These are phyloP conservation scores for Xylariaceae sp. DNA, from an alignment of 2,329 filamentous ascomycete species.

Conservation along the genomic window DNA sequence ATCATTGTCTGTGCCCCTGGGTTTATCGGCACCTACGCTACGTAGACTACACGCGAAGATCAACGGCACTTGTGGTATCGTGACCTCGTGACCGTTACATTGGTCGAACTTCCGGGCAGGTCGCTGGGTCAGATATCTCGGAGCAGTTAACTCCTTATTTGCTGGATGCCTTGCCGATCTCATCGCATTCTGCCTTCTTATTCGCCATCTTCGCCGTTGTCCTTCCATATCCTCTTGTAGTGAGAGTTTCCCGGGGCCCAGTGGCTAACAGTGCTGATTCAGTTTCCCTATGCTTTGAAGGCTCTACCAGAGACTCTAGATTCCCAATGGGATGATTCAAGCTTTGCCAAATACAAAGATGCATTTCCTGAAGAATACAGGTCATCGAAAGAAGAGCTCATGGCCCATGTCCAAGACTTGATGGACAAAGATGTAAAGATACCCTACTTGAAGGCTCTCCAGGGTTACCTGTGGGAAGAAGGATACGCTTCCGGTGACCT, in stretches of 20 bases:
- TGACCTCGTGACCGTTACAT: constrained; percentile 15
- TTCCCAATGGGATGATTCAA: constrained; percentile 61
- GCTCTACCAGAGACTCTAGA: constrained; percentile 61
- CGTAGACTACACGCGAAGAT: constrained; percentile 19
- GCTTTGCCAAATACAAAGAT: constrained; percentile 64
- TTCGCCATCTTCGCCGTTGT: constrained; percentile 7
- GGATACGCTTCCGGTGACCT: constrained; percentile 69
- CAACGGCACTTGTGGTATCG: constrained; percentile 14
- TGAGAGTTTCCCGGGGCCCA: background rate
- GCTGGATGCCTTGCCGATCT: constrained; percentile 12
- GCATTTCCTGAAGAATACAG: constrained; percentile 66
- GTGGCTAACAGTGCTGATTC: constrained; percentile 11
- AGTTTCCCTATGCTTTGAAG: constrained; percentile 76
- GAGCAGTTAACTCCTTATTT: constrained; percentile 7
- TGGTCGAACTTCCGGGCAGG: constrained; percentile 13
- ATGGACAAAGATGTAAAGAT: constrained; percentile 70
- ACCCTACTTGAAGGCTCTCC: constrained; percentile 72
- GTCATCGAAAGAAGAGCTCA: constrained; percentile 54
- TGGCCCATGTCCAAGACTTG: constrained; percentile 66
- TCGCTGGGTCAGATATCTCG: too few species aligned
- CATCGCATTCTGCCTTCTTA: constrained; percentile 5
- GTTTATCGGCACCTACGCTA: constrained; percentile 17
- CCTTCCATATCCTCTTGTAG: constrained; percentile 5
- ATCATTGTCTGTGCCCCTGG: too few species aligned
- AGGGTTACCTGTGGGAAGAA: constrained; percentile 73